Evolutionary conservation across 78 protist species (phyloP), one percentile per base, ranked within the genome.

Genomic region (Guillardia theta): DNA sequence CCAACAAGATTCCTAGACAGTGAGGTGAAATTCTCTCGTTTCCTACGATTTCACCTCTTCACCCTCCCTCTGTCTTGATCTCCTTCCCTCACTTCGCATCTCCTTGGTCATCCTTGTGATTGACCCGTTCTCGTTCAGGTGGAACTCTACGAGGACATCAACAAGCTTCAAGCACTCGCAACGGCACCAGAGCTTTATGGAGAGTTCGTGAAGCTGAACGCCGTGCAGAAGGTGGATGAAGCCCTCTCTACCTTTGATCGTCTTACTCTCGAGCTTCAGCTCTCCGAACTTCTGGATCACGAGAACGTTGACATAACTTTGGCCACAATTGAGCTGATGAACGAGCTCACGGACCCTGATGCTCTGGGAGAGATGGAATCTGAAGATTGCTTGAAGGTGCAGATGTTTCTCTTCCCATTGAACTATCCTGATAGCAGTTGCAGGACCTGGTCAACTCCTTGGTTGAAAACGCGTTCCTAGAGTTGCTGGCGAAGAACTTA

Each of bases 161-260:
- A 80, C 37, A n/a, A 45, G 41, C 50, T 93, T 27, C 92, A 54
- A 15, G 83, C 36, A 36, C 88, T 93, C 30, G 95, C 93, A 0
- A 64, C 95, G 1, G 80, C 77, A 30, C 95, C 95, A 15, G 95
- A 78, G 58, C 95, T 93, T 37, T 54, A 88, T 27, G 22, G 27
- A 3, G 90, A 78, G 24, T 78, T 78, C 50, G 90, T 78, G 44
- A 18, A n/a, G 45, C 45, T 78, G 48, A 78, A 78, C 24, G 90
- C 43, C 33, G 90, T 36, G 39, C 41, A 18, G 3, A 78, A 78
- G 90, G 48, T 78, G 45, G 48, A n/a, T 78, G 48, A 37, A 3
- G n/a, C 70, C 27, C 70, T 58, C 70, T 58, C 70, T 58, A 27
- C 70, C 27, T 30, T 30, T 1, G 43, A 12, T 64, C 78, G 12